These are phyloP conservation scores for Rhinocladiella mackenziei DNA, from an alignment of 2,329 filamentous ascomycete genomes.

Conservation along the genomic window DNA sequence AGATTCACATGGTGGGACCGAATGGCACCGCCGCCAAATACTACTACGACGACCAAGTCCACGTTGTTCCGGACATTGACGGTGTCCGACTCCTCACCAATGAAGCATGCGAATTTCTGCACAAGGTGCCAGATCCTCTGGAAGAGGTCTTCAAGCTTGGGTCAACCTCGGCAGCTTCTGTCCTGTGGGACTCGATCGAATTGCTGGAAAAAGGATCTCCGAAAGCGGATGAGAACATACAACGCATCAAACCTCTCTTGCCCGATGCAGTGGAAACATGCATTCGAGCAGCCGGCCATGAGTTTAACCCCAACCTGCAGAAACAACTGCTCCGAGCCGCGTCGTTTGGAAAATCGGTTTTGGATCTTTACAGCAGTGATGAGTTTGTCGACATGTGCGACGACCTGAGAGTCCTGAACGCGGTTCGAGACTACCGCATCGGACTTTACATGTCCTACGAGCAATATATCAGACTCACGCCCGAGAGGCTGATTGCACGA, in stretches of 20 bases:
- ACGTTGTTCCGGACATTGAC: slow-evolving; percentile 81
- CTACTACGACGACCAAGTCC: slow-evolving; percentile 87
- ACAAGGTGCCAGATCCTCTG: slow-evolving; percentile 81
- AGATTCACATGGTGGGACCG: slow-evolving; percentile 88
- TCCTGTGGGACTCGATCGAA: slow-evolving; percentile 88
- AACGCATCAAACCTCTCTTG: slow-evolving; percentile 80
- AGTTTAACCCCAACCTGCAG: slow-evolving; percentile 87
- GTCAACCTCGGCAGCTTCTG: slow-evolving; percentile 81
- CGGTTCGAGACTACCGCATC: slow-evolving; percentile 84
- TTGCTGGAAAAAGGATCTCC: slow-evolving; percentile 90
- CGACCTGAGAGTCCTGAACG: slow-evolving; percentile 85
- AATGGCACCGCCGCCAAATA: slow-evolving; percentile 69
- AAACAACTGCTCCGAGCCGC: slow-evolving; percentile 94
- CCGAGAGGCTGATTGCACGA: slow-evolving; percentile 79
- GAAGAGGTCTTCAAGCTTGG: slow-evolving; percentile 86
- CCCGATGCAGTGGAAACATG: slow-evolving; percentile 92
- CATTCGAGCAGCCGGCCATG: slow-evolving; percentile 86
- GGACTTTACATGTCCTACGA: slow-evolving; percentile 89
- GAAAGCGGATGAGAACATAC: slow-evolving; percentile 96
- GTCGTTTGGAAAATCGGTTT: slow-evolving; percentile 93
- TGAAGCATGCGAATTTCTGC: slow-evolving; percentile 94
- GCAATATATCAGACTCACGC: slow-evolving; percentile 85
- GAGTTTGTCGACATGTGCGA: slow-evolving; percentile 99
- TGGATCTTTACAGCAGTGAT: slow-evolving; percentile 96
- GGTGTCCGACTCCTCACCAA: slow-evolving; percentile 89